These are phyloP conservation scores for Teunomyces aglyptinius DNA, from an alignment of 805 yeast species.

Conservation along the genomic window DNA sequence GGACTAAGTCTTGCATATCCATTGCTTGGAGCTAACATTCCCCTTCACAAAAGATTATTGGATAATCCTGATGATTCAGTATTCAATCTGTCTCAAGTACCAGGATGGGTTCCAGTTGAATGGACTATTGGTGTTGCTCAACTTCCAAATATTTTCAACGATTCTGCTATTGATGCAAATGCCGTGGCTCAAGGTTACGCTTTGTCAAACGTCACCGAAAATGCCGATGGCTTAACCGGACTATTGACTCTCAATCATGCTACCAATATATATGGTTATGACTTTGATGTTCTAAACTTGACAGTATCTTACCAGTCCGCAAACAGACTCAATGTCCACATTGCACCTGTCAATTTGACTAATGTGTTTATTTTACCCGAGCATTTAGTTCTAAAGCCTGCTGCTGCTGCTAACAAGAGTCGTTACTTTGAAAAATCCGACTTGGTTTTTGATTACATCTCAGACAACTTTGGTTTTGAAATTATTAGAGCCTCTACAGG, in stretches of 20 bases:
- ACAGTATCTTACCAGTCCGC: slow-evolving; percentile 18
- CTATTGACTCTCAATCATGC: slow-evolving; percentile 14
- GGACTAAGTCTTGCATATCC: not conserved
- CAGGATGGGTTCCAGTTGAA: slow-evolving; percentile 6
- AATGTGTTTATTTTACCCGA: slow-evolving; percentile 22
- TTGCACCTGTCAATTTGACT: slow-evolving; percentile 18
- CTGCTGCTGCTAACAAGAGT: slow-evolving; percentile 6
- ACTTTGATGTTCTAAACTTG: slow-evolving; percentile 19
- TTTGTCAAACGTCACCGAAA: slow-evolving; percentile 11
- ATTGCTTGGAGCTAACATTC: not conserved
- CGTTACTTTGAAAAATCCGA: slow-evolving; percentile 13
- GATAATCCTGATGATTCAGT: not conserved
- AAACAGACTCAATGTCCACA: slow-evolving; percentile 17
- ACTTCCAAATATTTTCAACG: slow-evolving; percentile 18
- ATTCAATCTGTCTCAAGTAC: not conserved
- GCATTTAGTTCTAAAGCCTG: slow-evolving; percentile 14
- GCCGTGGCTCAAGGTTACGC: slow-evolving; percentile 19
- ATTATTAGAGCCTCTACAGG: slow-evolving; percentile 18
- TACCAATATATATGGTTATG: slow-evolving; percentile 23
- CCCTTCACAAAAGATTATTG: not conserved
- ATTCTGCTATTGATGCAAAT: slow-evolving; percentile 21
- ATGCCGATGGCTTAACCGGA: slow-evolving; percentile 14
- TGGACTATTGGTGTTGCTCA: slow-evolving; percentile 13
- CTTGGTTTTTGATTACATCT: slow-evolving; percentile 14
- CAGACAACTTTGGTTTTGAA: slow-evolving; percentile 13